phyloP scores from a whole-genome alignment of 352 stramenopile genomes.

The Lagenidium sp. region DNA sequence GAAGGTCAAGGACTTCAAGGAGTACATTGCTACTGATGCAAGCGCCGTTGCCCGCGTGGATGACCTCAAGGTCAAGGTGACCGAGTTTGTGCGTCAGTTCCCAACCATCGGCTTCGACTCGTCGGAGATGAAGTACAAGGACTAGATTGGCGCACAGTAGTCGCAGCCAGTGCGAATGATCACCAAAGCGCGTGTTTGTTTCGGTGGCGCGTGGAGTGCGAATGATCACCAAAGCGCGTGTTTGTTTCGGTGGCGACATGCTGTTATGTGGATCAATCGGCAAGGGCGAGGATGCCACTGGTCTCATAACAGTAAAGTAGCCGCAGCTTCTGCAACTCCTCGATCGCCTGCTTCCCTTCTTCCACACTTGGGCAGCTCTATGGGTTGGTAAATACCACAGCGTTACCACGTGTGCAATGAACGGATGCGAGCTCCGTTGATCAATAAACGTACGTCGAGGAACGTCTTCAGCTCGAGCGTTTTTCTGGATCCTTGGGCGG shows the following conservation, averaged over 20 bases:
- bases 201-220: background rate
- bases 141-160: conserved; percentile 20
- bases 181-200: background rate
- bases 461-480: conserved; percentile 56
- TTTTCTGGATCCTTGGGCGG: conserved; percentile 26
- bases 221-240: background rate
- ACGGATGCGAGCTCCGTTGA: conserved; percentile 3
- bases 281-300: conserved; percentile 60
- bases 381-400: background rate
- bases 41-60: conserved; percentile 35
- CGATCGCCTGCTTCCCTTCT: conserved; percentile 59
- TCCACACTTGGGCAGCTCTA: conserved; percentile 69
- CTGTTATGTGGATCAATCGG: conserved; percentile 23
- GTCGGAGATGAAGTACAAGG: conserved; percentile 88
- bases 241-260: background rate
- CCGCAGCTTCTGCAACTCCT: conserved; percentile 72
- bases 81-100: conserved; percentile 92
- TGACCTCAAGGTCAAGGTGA: conserved; percentile 80
- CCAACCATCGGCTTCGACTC: conserved; percentile 95
- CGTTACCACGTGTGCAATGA: conserved; percentile 13
- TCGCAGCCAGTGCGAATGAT: background rate
- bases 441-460: conserved; percentile 32
- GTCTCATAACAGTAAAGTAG: conserved; percentile 79
- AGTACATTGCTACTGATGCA: conserved; percentile 16
- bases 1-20: conserved; percentile 27